Conservation (phyloP, 2,329 filamentous ascomycete genomes). For the Ascochyta viciae-villosae region DNA sequence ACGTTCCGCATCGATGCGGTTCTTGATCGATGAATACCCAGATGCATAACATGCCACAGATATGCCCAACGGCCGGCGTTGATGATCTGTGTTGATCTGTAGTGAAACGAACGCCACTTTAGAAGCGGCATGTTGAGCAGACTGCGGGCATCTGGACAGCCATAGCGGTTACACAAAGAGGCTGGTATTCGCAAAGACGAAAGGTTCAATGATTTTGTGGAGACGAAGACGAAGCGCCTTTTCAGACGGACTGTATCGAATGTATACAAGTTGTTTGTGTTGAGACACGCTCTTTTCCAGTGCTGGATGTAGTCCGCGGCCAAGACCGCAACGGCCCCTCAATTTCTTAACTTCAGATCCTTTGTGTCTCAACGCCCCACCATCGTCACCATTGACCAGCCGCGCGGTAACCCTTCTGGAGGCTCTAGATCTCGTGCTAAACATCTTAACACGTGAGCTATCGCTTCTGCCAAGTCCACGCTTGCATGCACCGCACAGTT, state of each 20-base stretch:
- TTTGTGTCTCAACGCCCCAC: constrained; percentile 11
- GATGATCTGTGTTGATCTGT: not conserved
- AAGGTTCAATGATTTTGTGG: constrained; percentile 12
- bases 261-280: constrained; percentile 7
- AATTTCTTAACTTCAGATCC: constrained; percentile 3
- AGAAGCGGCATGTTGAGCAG: not conserved
- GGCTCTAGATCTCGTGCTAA: constrained; percentile 17
- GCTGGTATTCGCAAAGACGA: not conserved
- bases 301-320: constrained; percentile 10
- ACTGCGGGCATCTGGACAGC: not conserved
- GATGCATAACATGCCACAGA: not conserved
- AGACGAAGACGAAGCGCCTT: constrained; percentile 3
- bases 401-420: constrained; percentile 9
- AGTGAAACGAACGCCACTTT: not conserved
- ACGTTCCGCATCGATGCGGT: not conserved
- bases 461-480: constrained; percentile 8
- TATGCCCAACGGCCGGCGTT: not conserved
- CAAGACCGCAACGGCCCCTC: constrained; percentile 7
- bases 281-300: constrained; percentile 15
- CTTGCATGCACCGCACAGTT: constrained; percentile 5
- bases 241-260: constrained; percentile 13
- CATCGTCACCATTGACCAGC: constrained; percentile 10
- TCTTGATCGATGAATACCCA: not conserved
- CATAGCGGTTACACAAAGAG: not conserved
- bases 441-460: constrained; percentile 17